Evolutionary conservation across 148 eudicot genomes (phyloP), one percentile per base, ranked within the genome.

Genomic region (Rhododendron henanense): DNA sequence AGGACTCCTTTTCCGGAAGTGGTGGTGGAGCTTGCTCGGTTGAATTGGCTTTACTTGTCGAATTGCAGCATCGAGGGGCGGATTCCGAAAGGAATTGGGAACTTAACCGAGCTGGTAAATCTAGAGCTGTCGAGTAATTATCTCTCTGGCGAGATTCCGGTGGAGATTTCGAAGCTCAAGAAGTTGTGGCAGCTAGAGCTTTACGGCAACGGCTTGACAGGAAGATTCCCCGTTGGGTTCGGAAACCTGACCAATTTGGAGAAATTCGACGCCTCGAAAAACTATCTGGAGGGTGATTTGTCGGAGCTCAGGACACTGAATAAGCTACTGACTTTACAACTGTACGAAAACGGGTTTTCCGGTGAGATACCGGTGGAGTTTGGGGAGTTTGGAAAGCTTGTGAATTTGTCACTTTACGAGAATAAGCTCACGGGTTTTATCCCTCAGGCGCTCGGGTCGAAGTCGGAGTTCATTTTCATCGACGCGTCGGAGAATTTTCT

Each of bases 351-450:
- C 67, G 61, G 82, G 0, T 85, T 96, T 1, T 77, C 92, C n/a
- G 99, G 99, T 10, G 95, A 90, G 50, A 31, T 96, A 25, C 99
- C 99, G 4, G 81, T 85, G 0, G 98, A 96, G 87, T 89, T 96
- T 25, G 99, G 99, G 5, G 99, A 93, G 13, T 94, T 96, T 78
- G 90, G 88, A 87, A 87, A 78, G 13, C 84, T 95, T 53, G 93
- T 90, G 37, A 91, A 92, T 74, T 86, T 96, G 35, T 96, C 98
- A 5, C 85, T 96, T 4, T 96, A 96, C 86, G 86, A 45, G 21
- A 95, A 96, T 83, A 84, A 88, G 15, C 88, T 96, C 47, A 90
- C 95, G 10, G 99, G 99, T n/a, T 19, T 84, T 73, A 92, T 96
- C n/a, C 99, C 99, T 2, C 82, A 51, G 81, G 90, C 82, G 39